phyloP scores from a whole-genome alignment of 305 asterid genomes.

The Fraxinus angustifolia region DNA sequence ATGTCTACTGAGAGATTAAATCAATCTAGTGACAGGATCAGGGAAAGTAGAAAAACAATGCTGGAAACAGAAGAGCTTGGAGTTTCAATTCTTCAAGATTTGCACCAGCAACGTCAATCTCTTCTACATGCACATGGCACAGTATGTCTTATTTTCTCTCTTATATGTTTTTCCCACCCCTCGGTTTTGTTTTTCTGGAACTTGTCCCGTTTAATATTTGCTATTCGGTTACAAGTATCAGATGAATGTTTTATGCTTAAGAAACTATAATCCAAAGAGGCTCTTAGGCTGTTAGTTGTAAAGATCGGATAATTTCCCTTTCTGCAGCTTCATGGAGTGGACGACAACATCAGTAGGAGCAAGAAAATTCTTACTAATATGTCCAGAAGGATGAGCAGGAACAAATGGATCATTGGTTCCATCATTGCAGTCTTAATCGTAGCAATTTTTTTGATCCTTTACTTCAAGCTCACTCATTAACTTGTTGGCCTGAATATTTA shows the following conservation, averaged over 20 bases:
- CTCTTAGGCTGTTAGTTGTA: neutral
- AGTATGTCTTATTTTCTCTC: conserved; percentile 26
- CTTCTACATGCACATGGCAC: conserved; percentile 56
- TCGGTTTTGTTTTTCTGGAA: neutral
- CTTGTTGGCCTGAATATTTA: neutral
- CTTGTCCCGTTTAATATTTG: neutral
- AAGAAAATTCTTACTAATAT: conserved; percentile 59
- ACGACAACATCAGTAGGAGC: conserved; percentile 63
- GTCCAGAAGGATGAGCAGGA: conserved; percentile 74
- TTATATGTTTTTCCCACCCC: neutral
- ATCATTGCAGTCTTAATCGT: conserved; percentile 45
- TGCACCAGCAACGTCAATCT: conserved; percentile 70
- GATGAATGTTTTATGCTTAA: neutral
- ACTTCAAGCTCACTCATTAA: conserved; percentile 55
- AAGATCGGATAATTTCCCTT: neutral
- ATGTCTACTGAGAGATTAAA: conserved; percentile 63
- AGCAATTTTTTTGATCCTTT: conserved; percentile 58
- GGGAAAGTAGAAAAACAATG: conserved; percentile 59
- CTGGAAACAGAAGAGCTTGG: conserved; percentile 82
- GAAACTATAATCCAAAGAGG: neutral
- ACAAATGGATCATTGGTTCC: conserved; percentile 63
- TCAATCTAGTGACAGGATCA: conserved; percentile 49
- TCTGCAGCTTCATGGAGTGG: conserved; percentile 72
- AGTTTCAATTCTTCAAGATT: conserved; percentile 76
- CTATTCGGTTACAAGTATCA: neutral